A percentile compares a stretch with the other conserved stretches of the same genome.
phyloP scores from a whole-genome alignment of 495 filamentous ascomycete species.

The Tuber melanosporum region DNA sequence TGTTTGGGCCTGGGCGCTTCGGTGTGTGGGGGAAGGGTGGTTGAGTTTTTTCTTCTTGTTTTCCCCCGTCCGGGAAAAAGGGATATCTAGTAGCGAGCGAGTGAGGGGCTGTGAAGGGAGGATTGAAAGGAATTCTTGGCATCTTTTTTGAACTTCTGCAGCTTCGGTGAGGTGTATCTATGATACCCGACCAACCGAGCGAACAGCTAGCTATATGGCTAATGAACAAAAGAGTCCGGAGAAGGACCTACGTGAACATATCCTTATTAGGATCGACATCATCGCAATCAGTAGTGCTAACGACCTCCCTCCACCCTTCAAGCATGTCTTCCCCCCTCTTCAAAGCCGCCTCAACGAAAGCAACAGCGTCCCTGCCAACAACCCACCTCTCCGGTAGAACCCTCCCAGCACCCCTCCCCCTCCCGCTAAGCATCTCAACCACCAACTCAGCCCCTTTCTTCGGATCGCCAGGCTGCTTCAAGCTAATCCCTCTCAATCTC shows the following conservation, averaged over 20 bases:
- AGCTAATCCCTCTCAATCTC: background rate
- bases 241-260: background rate
- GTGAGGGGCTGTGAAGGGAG: background rate
- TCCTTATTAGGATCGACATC: background rate
- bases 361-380: background rate
- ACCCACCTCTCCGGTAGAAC: background rate
- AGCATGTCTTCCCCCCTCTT: background rate
- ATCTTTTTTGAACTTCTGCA: background rate
- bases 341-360: background rate
- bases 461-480: slow-evolving; percentile 45
- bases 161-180: background rate
- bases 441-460: slow-evolving; percentile 40
- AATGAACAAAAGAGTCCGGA: background rate
- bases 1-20: background rate
- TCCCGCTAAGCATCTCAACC: slow-evolving; percentile 43
- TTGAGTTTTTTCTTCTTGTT: background rate
- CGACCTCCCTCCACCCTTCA: background rate
- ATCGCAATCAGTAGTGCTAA: background rate
- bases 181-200: too few relatives aligned
- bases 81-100: background rate
- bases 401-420: background rate
- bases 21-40: background rate
- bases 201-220: background rate
- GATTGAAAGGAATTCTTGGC: background rate
- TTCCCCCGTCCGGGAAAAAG: background rate